Percentiles rank a stretch among this genome's conserved stretches.
These are phyloP conservation scores for Asclepias syriaca DNA, from an alignment of 257 asterid species.

Conservation along the genomic window DNA sequence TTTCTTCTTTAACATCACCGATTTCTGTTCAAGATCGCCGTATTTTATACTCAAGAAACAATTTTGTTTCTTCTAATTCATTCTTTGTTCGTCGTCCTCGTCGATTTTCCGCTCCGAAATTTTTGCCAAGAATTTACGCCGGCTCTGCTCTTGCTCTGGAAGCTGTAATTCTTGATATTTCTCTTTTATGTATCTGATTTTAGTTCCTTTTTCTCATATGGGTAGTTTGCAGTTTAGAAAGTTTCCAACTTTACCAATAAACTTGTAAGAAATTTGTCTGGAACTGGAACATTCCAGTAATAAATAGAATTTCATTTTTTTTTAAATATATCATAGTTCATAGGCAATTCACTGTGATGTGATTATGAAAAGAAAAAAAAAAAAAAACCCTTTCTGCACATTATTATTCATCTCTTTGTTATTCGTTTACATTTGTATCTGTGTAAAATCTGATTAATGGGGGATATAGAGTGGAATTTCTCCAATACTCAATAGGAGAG, in stretches of 20 bases:
- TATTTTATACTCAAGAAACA: slow-evolving; percentile 24
- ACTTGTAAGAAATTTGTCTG: background rate
- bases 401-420: background rate
- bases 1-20: slow-evolving; percentile 36
- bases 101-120: slow-evolving; percentile 20
- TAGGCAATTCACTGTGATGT: background rate
- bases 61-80: slow-evolving; percentile 25
- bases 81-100: slow-evolving; percentile 23
- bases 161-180: slow-evolving; percentile 39
- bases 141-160: slow-evolving; percentile 52
- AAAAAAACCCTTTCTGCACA: background rate
- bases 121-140: slow-evolving; percentile 42
- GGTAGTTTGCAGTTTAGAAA: background rate
- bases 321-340: background rate
- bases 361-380: background rate
- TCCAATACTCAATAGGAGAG: background rate
- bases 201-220: background rate
- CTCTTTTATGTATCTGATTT: background rate
- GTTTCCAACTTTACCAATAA: background rate
- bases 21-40: slow-evolving; percentile 27
- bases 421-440: background rate
- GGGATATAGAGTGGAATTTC: background rate
- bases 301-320: background rate
- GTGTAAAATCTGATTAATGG: background rate
- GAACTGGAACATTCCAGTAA: background rate